Percentiles rank a stretch among this genome's conserved stretches.
Evolutionary conservation across 768 basidiomycete genomes (phyloP).

Genomic region (Aureoboletus auriporus): DNA sequence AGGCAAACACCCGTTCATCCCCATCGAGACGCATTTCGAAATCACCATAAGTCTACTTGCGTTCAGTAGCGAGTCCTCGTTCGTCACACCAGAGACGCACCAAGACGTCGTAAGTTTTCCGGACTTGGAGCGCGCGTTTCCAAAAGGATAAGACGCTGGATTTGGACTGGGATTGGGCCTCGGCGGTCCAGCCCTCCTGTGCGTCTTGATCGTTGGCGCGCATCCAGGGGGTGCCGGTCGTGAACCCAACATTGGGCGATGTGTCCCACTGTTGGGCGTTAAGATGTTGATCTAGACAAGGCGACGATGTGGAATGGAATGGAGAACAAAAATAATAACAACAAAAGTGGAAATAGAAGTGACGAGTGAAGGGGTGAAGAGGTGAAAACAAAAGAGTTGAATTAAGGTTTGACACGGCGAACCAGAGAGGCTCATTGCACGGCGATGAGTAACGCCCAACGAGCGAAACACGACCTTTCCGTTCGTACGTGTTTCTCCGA

Average conservation of each 20-base stretch:
- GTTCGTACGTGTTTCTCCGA: too few relatives aligned
- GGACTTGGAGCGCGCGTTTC: constrained; percentile 47
- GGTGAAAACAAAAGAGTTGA: too few relatives aligned
- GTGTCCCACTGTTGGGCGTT: constrained; percentile 48
- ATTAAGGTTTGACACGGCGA: too few relatives aligned
- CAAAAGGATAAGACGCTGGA: constrained; percentile 54
- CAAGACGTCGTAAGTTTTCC: constrained; percentile 52
- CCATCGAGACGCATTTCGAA: constrained; percentile 46
- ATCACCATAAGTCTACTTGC: constrained; percentile 44
- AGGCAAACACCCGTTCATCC: constrained; percentile 54
- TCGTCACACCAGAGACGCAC: constrained; percentile 32
- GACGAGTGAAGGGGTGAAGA: too few relatives aligned
- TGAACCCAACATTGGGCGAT: constrained; percentile 57
- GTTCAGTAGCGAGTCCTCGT: too few relatives aligned
- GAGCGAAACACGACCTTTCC: too few relatives aligned
- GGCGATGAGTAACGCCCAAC: too few relatives aligned
- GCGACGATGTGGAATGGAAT: too few relatives aligned
- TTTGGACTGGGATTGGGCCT: constrained; percentile 1
- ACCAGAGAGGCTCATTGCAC: too few relatives aligned
- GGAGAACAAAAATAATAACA: too few relatives aligned
- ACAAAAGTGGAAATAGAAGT: too few relatives aligned
- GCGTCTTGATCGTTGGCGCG: constrained; percentile 64
- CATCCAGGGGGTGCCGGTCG: constrained; percentile 69
- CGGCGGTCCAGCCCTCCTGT: constrained; percentile 48
- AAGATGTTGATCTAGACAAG: too few relatives aligned